Percentiles rank a stretch among this genome's conserved stretches.
Evolutionary conservation across 495 filamentous ascomycete genomes (phyloP).

Genomic region (Parmelia sp.): DNA sequence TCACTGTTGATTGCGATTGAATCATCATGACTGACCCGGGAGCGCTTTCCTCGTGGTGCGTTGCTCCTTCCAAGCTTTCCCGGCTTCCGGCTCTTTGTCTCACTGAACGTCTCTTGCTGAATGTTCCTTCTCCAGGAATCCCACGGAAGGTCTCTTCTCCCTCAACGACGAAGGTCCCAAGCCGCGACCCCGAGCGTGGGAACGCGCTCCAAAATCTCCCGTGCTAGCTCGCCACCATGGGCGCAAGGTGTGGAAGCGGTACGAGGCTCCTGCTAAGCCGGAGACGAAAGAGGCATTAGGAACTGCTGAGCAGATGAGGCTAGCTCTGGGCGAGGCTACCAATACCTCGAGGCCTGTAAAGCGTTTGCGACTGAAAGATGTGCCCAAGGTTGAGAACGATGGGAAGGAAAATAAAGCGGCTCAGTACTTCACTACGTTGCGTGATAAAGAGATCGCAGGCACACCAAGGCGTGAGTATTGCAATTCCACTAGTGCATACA

Average conservation of each 20-base stretch:
- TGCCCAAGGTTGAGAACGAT: constrained; percentile 40
- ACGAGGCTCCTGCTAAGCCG: constrained; percentile 30
- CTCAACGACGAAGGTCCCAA: constrained; percentile 40
- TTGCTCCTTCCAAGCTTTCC: background rate
- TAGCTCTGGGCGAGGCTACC: constrained; percentile 24
- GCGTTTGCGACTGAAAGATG: constrained; percentile 36
- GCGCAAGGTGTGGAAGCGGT: constrained; percentile 50
- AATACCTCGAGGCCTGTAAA: constrained; percentile 40
- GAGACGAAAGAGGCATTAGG: background rate
- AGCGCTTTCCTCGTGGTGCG: constrained; percentile 10
- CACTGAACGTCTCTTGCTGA: background rate
- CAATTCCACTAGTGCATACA: background rate
- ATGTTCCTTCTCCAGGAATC: constrained; percentile 1
- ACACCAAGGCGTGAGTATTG: constrained; percentile 37
- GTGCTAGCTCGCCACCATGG: constrained; percentile 39
- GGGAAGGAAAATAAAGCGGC: constrained; percentile 28
- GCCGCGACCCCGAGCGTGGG: constrained; percentile 44
- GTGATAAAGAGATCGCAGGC: constrained; percentile 11
- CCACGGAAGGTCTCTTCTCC: constrained; percentile 3
- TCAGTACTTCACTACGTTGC: constrained; percentile 24
- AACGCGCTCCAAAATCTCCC: constrained; percentile 50
- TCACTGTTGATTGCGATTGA: background rate
- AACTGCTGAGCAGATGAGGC: constrained; percentile 19
- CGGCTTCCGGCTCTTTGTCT: no score
- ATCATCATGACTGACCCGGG: constrained; percentile 9